Base-by-base conservation (phyloP, 2,329 filamentous ascomycete species). In the Colletotrichum sp. region DNA sequence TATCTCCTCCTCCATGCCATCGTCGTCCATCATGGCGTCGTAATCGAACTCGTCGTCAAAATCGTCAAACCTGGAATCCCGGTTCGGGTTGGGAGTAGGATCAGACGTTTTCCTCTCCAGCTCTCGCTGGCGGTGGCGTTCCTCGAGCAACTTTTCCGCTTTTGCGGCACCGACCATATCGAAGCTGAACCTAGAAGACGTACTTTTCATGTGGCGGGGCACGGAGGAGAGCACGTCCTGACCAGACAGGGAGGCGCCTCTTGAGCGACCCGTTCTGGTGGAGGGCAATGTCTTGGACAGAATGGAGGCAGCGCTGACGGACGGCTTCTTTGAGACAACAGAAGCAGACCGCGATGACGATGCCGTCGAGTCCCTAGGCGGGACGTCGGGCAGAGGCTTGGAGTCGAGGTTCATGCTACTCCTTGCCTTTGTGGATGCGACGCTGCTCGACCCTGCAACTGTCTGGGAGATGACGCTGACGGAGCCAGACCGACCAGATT, bases 171-270 rank as follows among this genome's bases (percentile, higher is more conserved):
- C 93, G 18, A 93, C 90, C 88, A 96, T 95, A 80, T 96, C 94
- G 80, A 96, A 96, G 80, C 94, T 96, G 81, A 96, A 96, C 16
- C 95, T 89, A 0, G 94, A 95, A 0, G 94, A 95, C 13, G 93
- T 95, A 82, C 94, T 96, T 84, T 93, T 94, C 92, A 94, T 93
- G 77, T 93, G 92, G 76, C 86, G 90, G 4, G 92, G 92, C 39
- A 93, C 77, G 2, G 89, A 87, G 8, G 89, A 90, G 3, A 88
- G 82, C 2, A 86, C 83, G 39, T 87, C 86, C 70, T 86, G 87
- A 10, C 82, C 82, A 0, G 90, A 89, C 2, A 88, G 75, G n/a
- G 90, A 92, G 5, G 88, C 81, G 71, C 91, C 89, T 49, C 89
- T 87, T 2, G 91, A 91, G 18, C 87, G 84, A 2, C 82, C 84